These are phyloP conservation scores for Aphanomyces cochlioides DNA, from an alignment of 352 stramenopile genomes.

Conservation along the genomic window DNA sequence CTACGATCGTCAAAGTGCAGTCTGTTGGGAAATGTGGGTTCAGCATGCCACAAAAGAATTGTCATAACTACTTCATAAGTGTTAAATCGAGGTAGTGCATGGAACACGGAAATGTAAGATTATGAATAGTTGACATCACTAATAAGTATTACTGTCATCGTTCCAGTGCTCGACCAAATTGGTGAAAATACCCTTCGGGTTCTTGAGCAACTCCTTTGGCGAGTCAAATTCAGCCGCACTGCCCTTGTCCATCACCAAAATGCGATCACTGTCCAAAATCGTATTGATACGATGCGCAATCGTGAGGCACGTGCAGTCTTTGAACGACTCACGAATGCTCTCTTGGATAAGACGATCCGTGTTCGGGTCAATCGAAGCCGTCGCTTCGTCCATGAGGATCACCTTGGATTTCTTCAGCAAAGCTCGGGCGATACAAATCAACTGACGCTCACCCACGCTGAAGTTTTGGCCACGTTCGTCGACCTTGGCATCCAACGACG, in stretches of 20 bases:
- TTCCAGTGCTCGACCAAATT: constrained; percentile 73
- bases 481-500: constrained; percentile 80
- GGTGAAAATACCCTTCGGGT: constrained; percentile 70
- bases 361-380: constrained; percentile 82
- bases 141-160: constrained; percentile 33
- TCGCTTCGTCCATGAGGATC: constrained; percentile 98
- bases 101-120: too few relatives aligned
- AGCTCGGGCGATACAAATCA: constrained; percentile 94
- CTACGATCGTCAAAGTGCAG: too few relatives aligned
- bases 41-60: too few relatives aligned
- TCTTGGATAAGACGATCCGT: constrained; percentile 61
- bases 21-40: too few relatives aligned
- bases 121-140: too few relatives aligned
- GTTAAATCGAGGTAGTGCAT: too few relatives aligned
- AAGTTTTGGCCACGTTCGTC: constrained; percentile 94
- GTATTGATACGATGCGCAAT: constrained; percentile 93
- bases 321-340: constrained; percentile 87
- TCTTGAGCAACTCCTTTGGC: constrained; percentile 67
- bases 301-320: constrained; percentile 85
- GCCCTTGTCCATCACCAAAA: constrained; percentile 88
- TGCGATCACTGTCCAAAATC: constrained; percentile 88
- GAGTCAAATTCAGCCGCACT: constrained; percentile 88
- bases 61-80: too few relatives aligned
- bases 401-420: constrained; percentile 90
- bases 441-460: constrained; percentile 92